Evolutionary conservation across 2,329 filamentous ascomycete species (phyloP).

Genomic region (Aspergillus brasiliensis): DNA sequence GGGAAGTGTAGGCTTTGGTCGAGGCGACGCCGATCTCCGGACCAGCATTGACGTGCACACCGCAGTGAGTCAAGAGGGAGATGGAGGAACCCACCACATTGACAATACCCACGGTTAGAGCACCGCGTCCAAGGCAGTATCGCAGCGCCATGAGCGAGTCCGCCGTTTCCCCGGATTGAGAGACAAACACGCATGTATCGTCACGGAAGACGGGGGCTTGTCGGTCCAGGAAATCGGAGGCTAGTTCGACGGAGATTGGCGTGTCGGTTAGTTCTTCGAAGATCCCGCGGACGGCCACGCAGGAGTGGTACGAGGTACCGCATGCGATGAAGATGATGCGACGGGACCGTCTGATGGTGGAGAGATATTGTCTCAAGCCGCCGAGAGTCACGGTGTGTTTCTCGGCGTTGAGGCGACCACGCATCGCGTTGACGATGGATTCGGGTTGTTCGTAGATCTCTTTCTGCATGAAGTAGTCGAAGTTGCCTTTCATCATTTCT

Average conservation of each 20-base stretch:
- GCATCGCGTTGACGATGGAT: conserved; percentile 99
- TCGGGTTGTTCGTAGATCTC: conserved; percentile 99
- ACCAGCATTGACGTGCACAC: conserved; percentile 99
- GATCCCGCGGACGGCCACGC: conserved; percentile 97
- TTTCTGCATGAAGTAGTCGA: conserved; percentile 99
- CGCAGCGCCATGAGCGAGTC: conserved; percentile 96
- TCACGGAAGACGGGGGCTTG: conserved; percentile 98
- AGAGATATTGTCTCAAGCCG: conserved; percentile 93
- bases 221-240: conserved; percentile 96
- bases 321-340: conserved; percentile 99
- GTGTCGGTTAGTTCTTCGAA: conserved; percentile 99
- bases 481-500: conserved; percentile 99
- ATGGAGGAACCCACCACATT: conserved; percentile 99
- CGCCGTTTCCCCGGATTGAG: conserved; percentile 96
- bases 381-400: conserved; percentile 96
- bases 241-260: conserved; percentile 92
- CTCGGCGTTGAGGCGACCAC: conserved; percentile 89
- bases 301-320: conserved; percentile 97
- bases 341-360: conserved; percentile 92
- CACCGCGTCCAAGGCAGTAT: conserved; percentile 97
- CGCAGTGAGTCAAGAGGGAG: conserved; percentile 97
- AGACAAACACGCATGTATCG: conserved; percentile 98
- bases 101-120: conserved; percentile 95
- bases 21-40: conserved; percentile 98
- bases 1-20: conserved; percentile 98